A percentile compares a stretch with the other conserved stretches of the same genome.
These are phyloP conservation scores for Exserohilum turcica DNA, from an alignment of 2,329 filamentous ascomycete genomes.

Conservation along the genomic window DNA sequence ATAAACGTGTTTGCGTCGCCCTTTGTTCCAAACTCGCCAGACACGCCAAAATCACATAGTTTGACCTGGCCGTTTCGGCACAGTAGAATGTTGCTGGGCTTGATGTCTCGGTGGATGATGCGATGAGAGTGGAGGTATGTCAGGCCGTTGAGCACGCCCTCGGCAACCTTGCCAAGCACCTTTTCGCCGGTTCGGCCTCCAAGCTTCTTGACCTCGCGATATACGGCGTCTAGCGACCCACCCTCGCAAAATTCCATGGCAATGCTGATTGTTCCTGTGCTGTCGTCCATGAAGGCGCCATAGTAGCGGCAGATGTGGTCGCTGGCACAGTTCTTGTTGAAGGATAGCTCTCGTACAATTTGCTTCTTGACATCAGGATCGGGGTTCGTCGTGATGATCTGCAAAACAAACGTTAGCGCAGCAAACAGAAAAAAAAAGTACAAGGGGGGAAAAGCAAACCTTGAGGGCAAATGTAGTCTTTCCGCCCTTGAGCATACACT, in stretches of 20 bases:
- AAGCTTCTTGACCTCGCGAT: conserved; percentile 94
- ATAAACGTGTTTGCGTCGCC: conserved; percentile 99
- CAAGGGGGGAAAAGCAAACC: conserved; percentile 57
- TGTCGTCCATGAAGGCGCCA: conserved; percentile 92
- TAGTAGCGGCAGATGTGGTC: conserved; percentile 98
- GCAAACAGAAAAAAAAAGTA: background rate
- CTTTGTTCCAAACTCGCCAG: conserved; percentile 96
- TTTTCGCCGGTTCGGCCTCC: conserved; percentile 96
- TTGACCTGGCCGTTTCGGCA: conserved; percentile 90
- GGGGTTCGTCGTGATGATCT: conserved; percentile 96
- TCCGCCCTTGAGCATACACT: conserved; percentile 84
- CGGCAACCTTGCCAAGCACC: conserved; percentile 93
- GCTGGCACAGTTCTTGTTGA: conserved; percentile 97
- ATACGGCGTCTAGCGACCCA: conserved; percentile 93
- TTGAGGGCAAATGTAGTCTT: conserved; percentile 97
- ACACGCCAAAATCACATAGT: conserved; percentile 97
- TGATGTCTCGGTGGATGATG: conserved; percentile 99
- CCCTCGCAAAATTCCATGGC: conserved; percentile 99
- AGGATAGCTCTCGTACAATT: conserved; percentile 92
- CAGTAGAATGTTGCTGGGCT: conserved; percentile 94
- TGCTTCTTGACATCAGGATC: conserved; percentile 98
- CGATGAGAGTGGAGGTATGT: conserved; percentile 95
- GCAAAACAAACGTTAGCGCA: conserved; percentile 13
- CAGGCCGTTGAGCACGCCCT: conserved; percentile 89
- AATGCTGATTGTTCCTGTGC: conserved; percentile 96